Evolutionary conservation across 2,329 filamentous ascomycete genomes (phyloP).

Genomic region (Talaromyces amestolkiae): DNA sequence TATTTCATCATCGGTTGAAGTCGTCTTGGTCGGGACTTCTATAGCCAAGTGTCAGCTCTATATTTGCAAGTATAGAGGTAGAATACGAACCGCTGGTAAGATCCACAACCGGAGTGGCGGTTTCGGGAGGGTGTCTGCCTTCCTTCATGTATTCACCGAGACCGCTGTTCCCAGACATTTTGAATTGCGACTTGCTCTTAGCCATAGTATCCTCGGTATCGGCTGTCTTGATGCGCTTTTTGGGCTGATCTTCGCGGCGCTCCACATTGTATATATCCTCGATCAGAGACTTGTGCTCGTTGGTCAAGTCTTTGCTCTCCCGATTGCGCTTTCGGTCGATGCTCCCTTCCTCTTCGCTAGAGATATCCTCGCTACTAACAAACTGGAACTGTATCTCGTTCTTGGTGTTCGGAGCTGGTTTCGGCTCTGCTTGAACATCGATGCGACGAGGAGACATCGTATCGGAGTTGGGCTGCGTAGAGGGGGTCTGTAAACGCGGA

Average conservation of each 20-base stretch:
- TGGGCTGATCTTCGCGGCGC: constrained; percentile 59
- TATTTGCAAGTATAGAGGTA: neutral
- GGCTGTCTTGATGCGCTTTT: constrained; percentile 63
- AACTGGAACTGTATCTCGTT: constrained; percentile 31
- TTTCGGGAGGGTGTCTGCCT: constrained; percentile 46
- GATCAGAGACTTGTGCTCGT: constrained; percentile 49
- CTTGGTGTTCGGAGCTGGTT: neutral
- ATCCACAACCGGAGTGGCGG: constrained; percentile 49
- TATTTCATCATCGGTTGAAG: constrained; percentile 36
- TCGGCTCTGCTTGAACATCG: neutral
- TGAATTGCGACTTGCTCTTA: constrained; percentile 45
- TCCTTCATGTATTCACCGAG: constrained; percentile 67
- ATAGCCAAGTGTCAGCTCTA: constrained; percentile 1
- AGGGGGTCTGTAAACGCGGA: neutral
- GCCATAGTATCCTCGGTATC: constrained; percentile 47
- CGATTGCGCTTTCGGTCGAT: constrained; percentile 29
- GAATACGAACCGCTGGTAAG: constrained; percentile 39
- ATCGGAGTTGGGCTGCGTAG: neutral
- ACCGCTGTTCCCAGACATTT: constrained; percentile 52
- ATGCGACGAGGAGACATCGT: neutral
- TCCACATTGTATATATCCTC: constrained; percentile 75
- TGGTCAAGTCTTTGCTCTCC: constrained; percentile 19
- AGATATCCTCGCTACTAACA: constrained; percentile 24
- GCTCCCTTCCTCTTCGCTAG: constrained; percentile 25
- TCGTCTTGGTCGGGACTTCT: constrained; percentile 23